Evolutionary conservation across 345 rosid species (phyloP), one percentile per base, ranked within the genome.

Genomic region (Nasturtium officinale): DNA sequence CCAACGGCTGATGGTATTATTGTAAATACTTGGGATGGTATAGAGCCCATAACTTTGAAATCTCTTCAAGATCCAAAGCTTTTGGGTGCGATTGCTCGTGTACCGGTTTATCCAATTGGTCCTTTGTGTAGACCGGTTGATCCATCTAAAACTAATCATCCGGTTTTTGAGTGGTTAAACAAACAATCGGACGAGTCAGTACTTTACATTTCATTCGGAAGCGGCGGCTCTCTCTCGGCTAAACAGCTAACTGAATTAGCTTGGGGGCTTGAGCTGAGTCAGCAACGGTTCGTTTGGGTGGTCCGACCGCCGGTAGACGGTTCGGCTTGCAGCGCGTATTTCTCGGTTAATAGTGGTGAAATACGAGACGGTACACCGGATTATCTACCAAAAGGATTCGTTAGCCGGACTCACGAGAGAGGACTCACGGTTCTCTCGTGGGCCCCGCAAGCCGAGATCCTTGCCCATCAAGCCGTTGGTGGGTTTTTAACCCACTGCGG

Each of bases 401-500:
- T 52, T n/a, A 57, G 47, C 20, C 30, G 74, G 56, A 75, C 69
- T 5, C 38, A 21, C 0, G 74, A 32, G 5, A 73, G 71, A 73
- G 64, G 77, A 5, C 38, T 54, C 0, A 64, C 64, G 64, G 56
- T 73, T 15, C 6, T 51, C 1, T 71, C 83, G 0, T 89, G 97
- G 97, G 96, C 87, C 0, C 97, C 94, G 0, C 97, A 91, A 20
- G 6, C 81, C 46, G 82, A 81, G 72, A 77, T 92, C 12, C 58
- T 92, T 23, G 64, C 71, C 13, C 90, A 89, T 71, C 10, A 48
- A 15, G 84, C 87, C 0, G 88, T 91, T 0, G 89, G 86, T 20
- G 80, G 87, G 32, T 89, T 79, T 65, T 54, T 89, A 0, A 86
- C 89, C 1, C 97, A 91, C 7, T 91, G 97, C 40, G 96, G 96